A percentile compares a stretch with the other conserved stretches of the same genome.
Conservation (phyloP, 2,329 filamentous ascomycete species). For the Colletotrichum sp. region DNA sequence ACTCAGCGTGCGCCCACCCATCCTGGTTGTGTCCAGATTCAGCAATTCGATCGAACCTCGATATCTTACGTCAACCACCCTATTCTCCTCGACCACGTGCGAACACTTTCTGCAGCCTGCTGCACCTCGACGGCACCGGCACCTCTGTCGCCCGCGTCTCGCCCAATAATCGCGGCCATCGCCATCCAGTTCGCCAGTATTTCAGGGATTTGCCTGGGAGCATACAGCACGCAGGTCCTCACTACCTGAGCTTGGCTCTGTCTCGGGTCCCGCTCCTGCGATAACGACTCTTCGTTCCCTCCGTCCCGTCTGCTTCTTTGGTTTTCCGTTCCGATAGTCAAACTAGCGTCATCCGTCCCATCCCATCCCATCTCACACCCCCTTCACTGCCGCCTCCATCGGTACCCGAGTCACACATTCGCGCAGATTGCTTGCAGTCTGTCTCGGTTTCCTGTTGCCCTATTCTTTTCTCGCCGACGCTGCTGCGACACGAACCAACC, state of each 20-base stretch:
- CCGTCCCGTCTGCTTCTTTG: not conserved
- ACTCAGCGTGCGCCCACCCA: not conserved
- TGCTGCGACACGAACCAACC: not conserved
- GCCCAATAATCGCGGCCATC: not conserved
- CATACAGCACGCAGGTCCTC: not conserved
- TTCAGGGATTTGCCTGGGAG: not conserved
- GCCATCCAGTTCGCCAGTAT: not conserved
- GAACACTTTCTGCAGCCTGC: not conserved
- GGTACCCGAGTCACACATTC: not conserved
- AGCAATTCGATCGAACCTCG: not conserved
- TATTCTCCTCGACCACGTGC: not conserved
- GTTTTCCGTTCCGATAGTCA: not conserved
- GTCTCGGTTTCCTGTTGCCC: not conserved
- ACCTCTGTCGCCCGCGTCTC: not conserved
- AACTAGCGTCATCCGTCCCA: conserved; percentile 13
- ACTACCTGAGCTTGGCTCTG: not conserved
- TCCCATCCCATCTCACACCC: not conserved
- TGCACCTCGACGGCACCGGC: not conserved
- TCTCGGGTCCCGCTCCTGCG: not conserved
- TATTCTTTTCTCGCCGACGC: not conserved
- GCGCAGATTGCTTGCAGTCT: not conserved
- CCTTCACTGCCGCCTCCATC: not conserved
- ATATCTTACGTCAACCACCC: not conserved
- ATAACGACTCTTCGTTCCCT: not conserved
- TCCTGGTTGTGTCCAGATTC: not conserved